phyloP scores from a whole-genome alignment of 2,329 filamentous ascomycete genomes.

The Chaetomiaceae sp. region DNA sequence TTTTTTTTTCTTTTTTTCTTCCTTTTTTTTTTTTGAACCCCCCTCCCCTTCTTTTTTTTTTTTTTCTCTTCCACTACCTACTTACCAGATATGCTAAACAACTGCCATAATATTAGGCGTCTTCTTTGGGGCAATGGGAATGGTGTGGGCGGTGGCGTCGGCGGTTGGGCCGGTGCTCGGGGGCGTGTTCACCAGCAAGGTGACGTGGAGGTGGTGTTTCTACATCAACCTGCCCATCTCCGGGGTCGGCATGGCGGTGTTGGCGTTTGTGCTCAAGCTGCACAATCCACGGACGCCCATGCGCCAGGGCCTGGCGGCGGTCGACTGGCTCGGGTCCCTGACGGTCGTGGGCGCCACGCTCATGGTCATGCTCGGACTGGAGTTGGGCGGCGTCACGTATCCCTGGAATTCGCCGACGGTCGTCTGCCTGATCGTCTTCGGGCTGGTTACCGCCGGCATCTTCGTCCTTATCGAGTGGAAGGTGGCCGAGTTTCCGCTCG shows the following conservation, averaged over 20 bases:
- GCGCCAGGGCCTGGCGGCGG: constrained; percentile 55
- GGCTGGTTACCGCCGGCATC: constrained; percentile 42
- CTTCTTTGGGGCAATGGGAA: constrained; percentile 61
- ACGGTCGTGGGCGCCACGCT: constrained; percentile 60
- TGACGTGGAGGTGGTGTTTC: constrained; percentile 57
- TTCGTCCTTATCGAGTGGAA: constrained; percentile 61
- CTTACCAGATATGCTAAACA: too few species aligned
- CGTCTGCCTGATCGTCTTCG: constrained; percentile 60
- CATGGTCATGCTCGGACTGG: constrained; percentile 66
- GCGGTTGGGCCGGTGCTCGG: constrained; percentile 58
- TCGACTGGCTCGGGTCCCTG: constrained; percentile 58
- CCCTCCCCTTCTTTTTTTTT: too few species aligned
- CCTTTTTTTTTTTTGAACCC: background rate
- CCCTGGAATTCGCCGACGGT: constrained; percentile 61
- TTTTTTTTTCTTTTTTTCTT: background rate
- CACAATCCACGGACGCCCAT: constrained; percentile 62
- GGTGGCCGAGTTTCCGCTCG: constrained; percentile 62
- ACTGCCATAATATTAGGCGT: constrained; percentile 33
- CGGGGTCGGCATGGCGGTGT: constrained; percentile 53
- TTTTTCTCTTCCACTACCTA: too few species aligned
- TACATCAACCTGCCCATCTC: constrained; percentile 45
- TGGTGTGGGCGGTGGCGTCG: constrained; percentile 63
- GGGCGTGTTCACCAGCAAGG: constrained; percentile 59
- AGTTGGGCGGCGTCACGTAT: constrained; percentile 60
- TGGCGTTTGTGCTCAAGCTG: constrained; percentile 61